Conservation (phyloP, 208 protist genomes). For the Leishmania braziliensis region DNA sequence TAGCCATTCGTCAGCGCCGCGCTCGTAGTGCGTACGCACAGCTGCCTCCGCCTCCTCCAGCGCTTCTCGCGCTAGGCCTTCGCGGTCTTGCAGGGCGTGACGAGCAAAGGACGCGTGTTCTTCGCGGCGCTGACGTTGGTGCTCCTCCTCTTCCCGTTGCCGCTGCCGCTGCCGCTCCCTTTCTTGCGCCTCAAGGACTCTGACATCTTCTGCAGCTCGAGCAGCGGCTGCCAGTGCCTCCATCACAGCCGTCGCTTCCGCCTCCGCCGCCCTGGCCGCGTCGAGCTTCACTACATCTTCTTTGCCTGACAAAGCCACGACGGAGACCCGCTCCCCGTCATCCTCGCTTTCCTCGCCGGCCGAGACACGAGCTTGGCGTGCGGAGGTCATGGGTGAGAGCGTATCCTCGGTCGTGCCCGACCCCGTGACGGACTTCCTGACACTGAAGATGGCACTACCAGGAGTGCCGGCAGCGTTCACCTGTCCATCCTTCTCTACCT, state of each 20-base stretch:
- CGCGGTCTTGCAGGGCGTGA: slow-evolving; percentile 17
- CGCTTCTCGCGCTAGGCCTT: slow-evolving; percentile 29
- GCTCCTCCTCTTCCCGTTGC: slow-evolving; percentile 11
- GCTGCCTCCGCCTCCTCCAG: slow-evolving; percentile 22
- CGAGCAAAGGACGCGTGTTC: slow-evolving; percentile 13
- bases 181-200: slow-evolving; percentile 4
- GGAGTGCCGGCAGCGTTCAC: neutral
- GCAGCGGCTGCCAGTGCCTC: neutral
- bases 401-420: slow-evolving; percentile 12
- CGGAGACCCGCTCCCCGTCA: neutral
- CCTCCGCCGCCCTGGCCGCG: neutral
- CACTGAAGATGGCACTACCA: neutral
- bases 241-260: neutral
- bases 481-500: neutral
- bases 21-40: slow-evolving; percentile 29
- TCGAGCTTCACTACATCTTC: neutral
- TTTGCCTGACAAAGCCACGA: neutral
- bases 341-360: neutral
- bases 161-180: slow-evolving; percentile 3
- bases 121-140: slow-evolving; percentile 11
- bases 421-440: neutral
- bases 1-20: slow-evolving; percentile 22
- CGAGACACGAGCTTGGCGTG: neutral
- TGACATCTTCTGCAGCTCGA: neutral
- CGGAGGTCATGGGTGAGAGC: slow-evolving; percentile 22